These are phyloP conservation scores for Vachellia collinsii DNA, from an alignment of 306 rosid species.

Conservation along the genomic window DNA sequence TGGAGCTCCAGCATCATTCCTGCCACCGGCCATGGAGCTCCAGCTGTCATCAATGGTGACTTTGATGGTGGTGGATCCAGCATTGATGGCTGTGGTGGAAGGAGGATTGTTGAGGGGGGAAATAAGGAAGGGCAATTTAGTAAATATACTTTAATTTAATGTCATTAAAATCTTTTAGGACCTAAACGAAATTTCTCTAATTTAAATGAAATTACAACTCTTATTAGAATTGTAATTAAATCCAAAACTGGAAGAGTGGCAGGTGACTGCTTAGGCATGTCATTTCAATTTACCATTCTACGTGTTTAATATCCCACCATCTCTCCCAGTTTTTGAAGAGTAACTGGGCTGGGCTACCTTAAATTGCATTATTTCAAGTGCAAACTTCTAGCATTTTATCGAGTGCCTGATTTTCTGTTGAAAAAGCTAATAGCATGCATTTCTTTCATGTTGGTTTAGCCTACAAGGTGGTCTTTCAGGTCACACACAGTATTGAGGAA, in stretches of 20 bases:
- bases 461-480: slow-evolving; percentile 86
- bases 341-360: background rate
- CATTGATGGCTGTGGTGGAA: too few species aligned
- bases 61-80: too few species aligned
- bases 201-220: too few species aligned
- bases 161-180: background rate
- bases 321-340: slow-evolving; percentile 3
- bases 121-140: background rate
- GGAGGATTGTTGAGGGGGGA: too few species aligned
- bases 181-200: background rate
- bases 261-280: slow-evolving; percentile 27
- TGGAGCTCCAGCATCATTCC: too few species aligned
- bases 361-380: slow-evolving; percentile 4
- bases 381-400: slow-evolving; percentile 11
- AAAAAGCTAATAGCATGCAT: slow-evolving; percentile 27
- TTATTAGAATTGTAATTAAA: too few species aligned
- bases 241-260: slow-evolving; percentile 21
- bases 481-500: slow-evolving; percentile 89
- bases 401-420: slow-evolving; percentile 27
- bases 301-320: slow-evolving; percentile 7
- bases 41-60: too few species aligned
- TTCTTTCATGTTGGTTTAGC: slow-evolving; percentile 56
- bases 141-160: background rate
- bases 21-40: too few species aligned
- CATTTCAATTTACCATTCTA: slow-evolving; percentile 12